Evolutionary conservation across 352 stramenopile species (phyloP).

Genomic region (Globisporangium recalcitrans): DNA sequence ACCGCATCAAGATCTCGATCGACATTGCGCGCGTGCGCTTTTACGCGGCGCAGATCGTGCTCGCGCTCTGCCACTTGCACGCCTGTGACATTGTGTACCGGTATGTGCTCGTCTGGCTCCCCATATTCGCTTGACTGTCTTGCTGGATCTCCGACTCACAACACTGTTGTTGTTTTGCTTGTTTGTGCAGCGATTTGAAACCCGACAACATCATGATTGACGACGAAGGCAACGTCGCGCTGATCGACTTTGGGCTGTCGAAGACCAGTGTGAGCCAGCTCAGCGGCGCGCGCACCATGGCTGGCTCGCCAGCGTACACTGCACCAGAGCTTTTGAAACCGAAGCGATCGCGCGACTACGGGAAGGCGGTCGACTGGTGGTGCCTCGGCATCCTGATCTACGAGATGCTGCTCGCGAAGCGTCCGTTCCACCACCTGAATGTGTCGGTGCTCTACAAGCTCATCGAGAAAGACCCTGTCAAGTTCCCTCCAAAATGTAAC

Average conservation of each 20-base stretch:
- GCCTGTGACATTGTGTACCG: slow-evolving; percentile 93
- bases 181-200: slow-evolving; percentile 83
- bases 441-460: slow-evolving; percentile 89
- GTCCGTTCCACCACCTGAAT: slow-evolving; percentile 89
- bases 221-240: slow-evolving; percentile 89
- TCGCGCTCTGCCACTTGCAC: slow-evolving; percentile 89
- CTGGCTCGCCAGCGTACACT: slow-evolving; percentile 77
- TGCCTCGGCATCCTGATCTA: slow-evolving; percentile 88
- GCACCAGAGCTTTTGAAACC: slow-evolving; percentile 78
- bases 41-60: slow-evolving; percentile 90
- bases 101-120: slow-evolving; percentile 8
- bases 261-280: slow-evolving; percentile 90
- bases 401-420: slow-evolving; percentile 89
- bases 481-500: slow-evolving; percentile 75
- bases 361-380: slow-evolving; percentile 87
- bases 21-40: slow-evolving; percentile 80
- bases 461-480: slow-evolving; percentile 85
- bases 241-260: slow-evolving; percentile 93
- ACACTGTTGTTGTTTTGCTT: not conserved
- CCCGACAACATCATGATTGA: slow-evolving; percentile 96
- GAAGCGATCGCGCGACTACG: slow-evolving; percentile 81
- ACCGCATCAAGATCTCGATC: slow-evolving; percentile 82
- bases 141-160: no score
- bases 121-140: no score
- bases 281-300: slow-evolving; percentile 80